Evolutionary conservation across 441 rosid genomes (phyloP), one percentile per base, ranked within the genome.

Genomic region (Pelargonium fulgidum): DNA sequence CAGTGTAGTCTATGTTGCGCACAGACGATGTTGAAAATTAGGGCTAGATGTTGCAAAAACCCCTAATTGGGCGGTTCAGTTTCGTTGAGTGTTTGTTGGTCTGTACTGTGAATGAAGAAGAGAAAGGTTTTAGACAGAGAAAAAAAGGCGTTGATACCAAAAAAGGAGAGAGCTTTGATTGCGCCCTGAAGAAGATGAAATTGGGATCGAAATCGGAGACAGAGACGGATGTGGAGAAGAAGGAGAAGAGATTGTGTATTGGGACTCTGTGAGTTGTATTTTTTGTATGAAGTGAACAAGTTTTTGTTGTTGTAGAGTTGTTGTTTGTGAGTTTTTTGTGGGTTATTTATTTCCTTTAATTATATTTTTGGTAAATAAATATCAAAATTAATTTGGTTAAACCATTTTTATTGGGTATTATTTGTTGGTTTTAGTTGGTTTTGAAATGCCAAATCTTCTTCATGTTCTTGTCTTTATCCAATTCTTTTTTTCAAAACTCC

Each of bases 221-320:
- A n/a, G 58, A 50, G 58, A 47, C 52, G n/a, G 52, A 47, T 11
- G 52, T 47, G 52, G n/a, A 47, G 52, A 47, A 47, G 52, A 47
- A 12, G 58, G 14, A 50, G 16, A 13, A 47, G 13, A 50, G 58
- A 50, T 50, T 50, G n/a, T 12, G 58, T 12, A 13, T n/a, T 50
- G 58, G 7, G 16, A n/a, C 16, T 50, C 58, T 13, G 58, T 50
- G 58, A 29, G 36, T 29, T 29, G 36, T 29, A 29, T 29, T 29
- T 47, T 13, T 50, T 50, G 58, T 50, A n/a, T 50, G 16, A 3
- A 50, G 58, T 29, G 36, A 29, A 29, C 36, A 50, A 50, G 58
- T n/a, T 50, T n/a, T 50, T 50, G 16, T 50, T 50, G 58, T 50
- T 50, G 58, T 50, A n/a, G 58, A n/a, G 58, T 50, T 50, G 54